Percentiles rank a stretch among this genome's conserved stretches.
Conservation (phyloP, 768 basidiomycete genomes). For the Myochromella boudieri region DNA sequence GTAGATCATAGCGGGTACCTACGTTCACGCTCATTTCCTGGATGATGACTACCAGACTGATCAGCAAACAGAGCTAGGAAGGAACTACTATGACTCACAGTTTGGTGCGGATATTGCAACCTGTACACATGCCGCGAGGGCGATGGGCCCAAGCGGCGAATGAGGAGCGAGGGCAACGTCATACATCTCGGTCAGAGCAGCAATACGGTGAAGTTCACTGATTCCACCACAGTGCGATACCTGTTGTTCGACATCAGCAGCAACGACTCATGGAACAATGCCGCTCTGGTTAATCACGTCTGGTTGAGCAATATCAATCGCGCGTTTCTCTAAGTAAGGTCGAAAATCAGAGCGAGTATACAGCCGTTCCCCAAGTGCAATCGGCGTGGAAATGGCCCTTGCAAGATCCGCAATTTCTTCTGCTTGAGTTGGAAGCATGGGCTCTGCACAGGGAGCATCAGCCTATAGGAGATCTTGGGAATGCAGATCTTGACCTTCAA, state of each 20-base stretch:
- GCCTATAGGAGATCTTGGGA: neutral
- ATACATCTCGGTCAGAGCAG: constrained; percentile 61
- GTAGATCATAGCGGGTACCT: constrained; percentile 4
- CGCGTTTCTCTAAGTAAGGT: constrained; percentile 62
- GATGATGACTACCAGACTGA: constrained; percentile 43
- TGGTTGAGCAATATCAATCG: constrained; percentile 69
- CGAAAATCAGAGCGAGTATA: constrained; percentile 63
- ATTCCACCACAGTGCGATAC: constrained; percentile 64
- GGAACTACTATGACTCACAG: constrained; percentile 35
- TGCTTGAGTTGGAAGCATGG: constrained; percentile 58
- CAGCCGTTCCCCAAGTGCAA: constrained; percentile 62
- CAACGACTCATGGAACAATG: too few species aligned
- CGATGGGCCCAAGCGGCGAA: constrained; percentile 71
- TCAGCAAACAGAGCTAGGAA: neutral
- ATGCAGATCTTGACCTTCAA: constrained; percentile 43
- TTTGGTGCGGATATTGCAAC: constrained; percentile 59
- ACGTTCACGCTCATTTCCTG: constrained; percentile 69
- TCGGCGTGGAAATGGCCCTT: constrained; percentile 54
- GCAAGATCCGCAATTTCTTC: constrained; percentile 63
- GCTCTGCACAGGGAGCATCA: constrained; percentile 34
- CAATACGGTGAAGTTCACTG: constrained; percentile 55
- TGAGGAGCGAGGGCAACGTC: constrained; percentile 74
- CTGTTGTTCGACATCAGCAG: constrained; percentile 27
- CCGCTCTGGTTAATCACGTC: too few species aligned
- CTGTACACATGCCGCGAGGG: constrained; percentile 69